A percentile compares a stretch with the other conserved stretches of the same genome.
Evolutionary conservation across 192 early-diverging fungal species (phyloP).

Genomic region (Gaertneriomyces semiglobifer): DNA sequence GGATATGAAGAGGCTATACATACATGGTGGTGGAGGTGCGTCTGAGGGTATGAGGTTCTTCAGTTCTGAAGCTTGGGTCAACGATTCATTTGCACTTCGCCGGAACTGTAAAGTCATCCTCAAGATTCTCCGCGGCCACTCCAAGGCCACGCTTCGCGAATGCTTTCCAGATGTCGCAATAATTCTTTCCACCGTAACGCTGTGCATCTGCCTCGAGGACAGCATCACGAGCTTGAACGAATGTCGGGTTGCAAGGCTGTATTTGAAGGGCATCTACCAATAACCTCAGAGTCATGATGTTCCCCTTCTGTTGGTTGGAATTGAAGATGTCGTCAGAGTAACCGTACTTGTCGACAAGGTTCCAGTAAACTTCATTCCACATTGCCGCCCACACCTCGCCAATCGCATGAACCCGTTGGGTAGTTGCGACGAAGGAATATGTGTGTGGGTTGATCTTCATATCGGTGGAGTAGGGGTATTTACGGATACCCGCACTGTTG

Average conservation of each 20-base stretch:
- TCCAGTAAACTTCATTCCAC: conserved; percentile 62
- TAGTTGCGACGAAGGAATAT: conserved; percentile 29
- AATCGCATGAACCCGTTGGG: conserved; percentile 52
- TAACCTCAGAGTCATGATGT: conserved; percentile 49
- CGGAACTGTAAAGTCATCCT: conserved; percentile 12
- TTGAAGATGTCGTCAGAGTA: conserved; percentile 26
- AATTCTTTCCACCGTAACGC: conserved; percentile 47
- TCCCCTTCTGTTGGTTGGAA: conserved; percentile 35
- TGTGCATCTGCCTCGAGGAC: conserved; percentile 56
- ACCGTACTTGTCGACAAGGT: conserved; percentile 42
- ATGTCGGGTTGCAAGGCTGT: conserved; percentile 65
- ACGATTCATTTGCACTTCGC: background rate
- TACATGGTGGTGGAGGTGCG: too few relatives aligned
- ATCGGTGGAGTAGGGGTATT: conserved; percentile 59
- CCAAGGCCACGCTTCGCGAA: conserved; percentile 71
- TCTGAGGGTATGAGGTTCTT: too few relatives aligned
- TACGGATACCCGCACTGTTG: conserved; percentile 44
- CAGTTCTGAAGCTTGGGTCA: too few relatives aligned
- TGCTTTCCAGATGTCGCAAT: conserved; percentile 57
- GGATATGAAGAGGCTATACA: too few relatives aligned
- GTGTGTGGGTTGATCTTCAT: conserved; percentile 34
- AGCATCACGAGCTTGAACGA: conserved; percentile 61
- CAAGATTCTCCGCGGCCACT: conserved; percentile 21
- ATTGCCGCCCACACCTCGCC: conserved; percentile 63
- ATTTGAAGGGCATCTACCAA: conserved; percentile 56